Conservation (phyloP, 163 green algal species). For the Chlamydomonas reinhardtii region DNA sequence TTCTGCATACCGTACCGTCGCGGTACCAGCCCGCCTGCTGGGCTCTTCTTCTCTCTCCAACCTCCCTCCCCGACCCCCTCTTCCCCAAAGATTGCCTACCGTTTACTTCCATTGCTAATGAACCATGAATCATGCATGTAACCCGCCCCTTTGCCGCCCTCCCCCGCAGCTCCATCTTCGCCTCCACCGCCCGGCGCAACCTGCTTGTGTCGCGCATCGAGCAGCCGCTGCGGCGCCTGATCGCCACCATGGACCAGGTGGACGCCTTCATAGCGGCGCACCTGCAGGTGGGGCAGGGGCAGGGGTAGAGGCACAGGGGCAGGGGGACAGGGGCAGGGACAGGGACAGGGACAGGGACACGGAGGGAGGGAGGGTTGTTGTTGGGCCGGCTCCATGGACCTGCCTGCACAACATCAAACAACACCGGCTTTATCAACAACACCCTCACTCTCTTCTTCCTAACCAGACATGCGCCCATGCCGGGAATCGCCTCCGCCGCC, state of each 20-base stretch:
- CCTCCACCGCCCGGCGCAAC: constrained; percentile 27
- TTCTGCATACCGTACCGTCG: too few species aligned
- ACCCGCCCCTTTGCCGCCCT: not conserved
- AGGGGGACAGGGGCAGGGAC: not conserved
- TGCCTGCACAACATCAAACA: too few species aligned
- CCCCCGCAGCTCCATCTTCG: constrained; percentile 32
- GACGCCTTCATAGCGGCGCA: constrained; percentile 26
- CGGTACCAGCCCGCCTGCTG: too few species aligned
- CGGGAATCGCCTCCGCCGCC: too few species aligned
- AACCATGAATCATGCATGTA: not conserved
- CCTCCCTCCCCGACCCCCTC: too few species aligned
- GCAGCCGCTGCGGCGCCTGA: constrained; percentile 28
- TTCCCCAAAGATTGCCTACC: too few species aligned
- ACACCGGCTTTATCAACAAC: too few species aligned
- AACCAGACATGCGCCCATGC: too few species aligned
- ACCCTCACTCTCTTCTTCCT: too few species aligned
- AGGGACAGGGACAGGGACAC: not conserved
- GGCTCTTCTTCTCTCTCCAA: too few species aligned
- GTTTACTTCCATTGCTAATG: too few species aligned
- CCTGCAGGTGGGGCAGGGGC: constrained; percentile 4
- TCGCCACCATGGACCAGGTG: not conserved
- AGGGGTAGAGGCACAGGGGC: not conserved
- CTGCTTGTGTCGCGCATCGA: constrained; percentile 46
- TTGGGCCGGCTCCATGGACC: too few species aligned
- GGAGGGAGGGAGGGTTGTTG: not conserved